Base-by-base conservation (phyloP, 2,329 filamentous ascomycete genomes). In the Leptographium radiaticola region DNA sequence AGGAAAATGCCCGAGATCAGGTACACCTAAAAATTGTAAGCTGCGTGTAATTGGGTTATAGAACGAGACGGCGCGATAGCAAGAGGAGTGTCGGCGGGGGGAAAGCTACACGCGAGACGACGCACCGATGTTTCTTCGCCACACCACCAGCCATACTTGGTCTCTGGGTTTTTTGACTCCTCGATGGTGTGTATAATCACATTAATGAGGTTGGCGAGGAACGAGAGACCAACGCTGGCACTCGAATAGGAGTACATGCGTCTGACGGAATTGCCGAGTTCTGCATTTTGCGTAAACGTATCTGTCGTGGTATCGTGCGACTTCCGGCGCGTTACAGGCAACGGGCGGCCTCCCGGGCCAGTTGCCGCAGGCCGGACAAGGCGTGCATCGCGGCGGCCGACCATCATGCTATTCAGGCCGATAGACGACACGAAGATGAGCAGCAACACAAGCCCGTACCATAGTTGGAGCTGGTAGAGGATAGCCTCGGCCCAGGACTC, bases 301-400 rank as follows among this genome's bases (percentile, higher is more conserved):
- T 45, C 39, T n/a, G 38, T 51, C 11, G 47, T 33, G 1, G 56
- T 52, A 15, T 58, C 56, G 16, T 76, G 66, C 69, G 73, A 70
- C 65, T 72, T 73, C 55, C 73, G 80, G 65, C 82, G 86, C 56
- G 75, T 79, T 50, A 74, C 66, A n/a, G 89, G 89, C 53, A 96
- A 73, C 38, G 89, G 89, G 67, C 94, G 90, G 60, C 90, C 91
- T 54, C 88, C 90, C 1, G 90, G 89, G n/a, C 90, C 90, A 52
- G 76, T 82, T 59, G 79, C 68, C 36, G 68, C 73, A 25, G 74
- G 76, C 52, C 68, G 66, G 25, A 72, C 64, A 39, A 71, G 63
- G 58, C 74, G 70, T 40, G 76, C 75, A 55, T 73, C 71, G 52
- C 71, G 75, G 59, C 71, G 72, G 34, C 75, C 71, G 54, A 71